phyloP scores from a whole-genome alignment of 371 early-diverging fungal species.

The Dipsacomyces acuminosporus region DNA sequence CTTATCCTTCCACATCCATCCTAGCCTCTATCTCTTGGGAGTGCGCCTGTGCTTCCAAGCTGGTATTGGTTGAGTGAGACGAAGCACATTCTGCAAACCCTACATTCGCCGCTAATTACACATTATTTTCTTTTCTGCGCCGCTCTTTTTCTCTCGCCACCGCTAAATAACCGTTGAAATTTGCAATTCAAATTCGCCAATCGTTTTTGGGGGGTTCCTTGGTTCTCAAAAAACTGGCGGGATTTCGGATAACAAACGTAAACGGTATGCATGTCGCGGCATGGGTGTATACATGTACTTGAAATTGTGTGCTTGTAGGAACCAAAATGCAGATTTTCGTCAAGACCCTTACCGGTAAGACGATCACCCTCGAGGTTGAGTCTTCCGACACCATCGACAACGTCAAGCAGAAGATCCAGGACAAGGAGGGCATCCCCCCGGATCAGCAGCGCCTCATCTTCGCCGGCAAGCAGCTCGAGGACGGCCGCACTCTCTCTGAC shows the following conservation, averaged over 20 bases:
- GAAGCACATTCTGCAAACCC: constrained; percentile 39
- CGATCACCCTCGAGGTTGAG: constrained; percentile 82
- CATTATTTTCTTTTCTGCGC: background rate
- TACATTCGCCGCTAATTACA: background rate
- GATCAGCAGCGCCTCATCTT: constrained; percentile 95
- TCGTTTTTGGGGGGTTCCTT: too few species aligned
- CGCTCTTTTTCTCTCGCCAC: too few species aligned
- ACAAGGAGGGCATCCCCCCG: constrained; percentile 56
- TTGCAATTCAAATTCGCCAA: too few species aligned
- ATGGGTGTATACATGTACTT: background rate
- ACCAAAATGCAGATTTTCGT: constrained; percentile 49
- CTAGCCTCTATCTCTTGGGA: too few species aligned
- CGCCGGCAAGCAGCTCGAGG: constrained; percentile 96
- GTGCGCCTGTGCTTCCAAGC: too few species aligned
- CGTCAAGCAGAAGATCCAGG: constrained; percentile 64
- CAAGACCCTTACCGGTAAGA: constrained; percentile 80
- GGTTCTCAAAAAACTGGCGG: too few species aligned
- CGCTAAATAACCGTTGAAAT: too few species aligned
- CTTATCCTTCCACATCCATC: too few species aligned
- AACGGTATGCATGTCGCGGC: background rate
- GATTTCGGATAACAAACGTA: too few species aligned
- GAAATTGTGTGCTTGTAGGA: constrained; percentile 5
- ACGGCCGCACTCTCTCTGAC: constrained; percentile 82
- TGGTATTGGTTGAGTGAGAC: constrained; percentile 31
- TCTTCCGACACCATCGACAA: constrained; percentile 72